Evolutionary conservation across 73 alveolate species (phyloP), one percentile per base, ranked within the genome.

Genomic region (Symbiodinium natans): DNA sequence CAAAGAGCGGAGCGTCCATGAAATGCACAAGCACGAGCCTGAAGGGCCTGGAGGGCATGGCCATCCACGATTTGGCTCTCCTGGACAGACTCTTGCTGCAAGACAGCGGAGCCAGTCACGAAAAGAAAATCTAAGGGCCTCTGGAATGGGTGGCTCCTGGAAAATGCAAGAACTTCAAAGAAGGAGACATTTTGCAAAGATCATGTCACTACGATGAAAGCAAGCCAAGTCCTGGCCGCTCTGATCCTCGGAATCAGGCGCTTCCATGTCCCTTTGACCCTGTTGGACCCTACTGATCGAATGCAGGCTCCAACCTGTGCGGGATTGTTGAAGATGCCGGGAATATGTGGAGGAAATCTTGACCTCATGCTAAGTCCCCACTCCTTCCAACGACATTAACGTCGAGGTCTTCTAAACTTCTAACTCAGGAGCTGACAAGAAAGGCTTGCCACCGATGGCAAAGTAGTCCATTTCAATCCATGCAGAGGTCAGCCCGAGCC

Each of bases 291-390:
- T n/a, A n/a, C n/a, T n/a, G n/a, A n/a, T n/a, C n/a, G n/a, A 43
- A 43, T 11, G 56, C 56, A 43, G n/a, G 77, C 38, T 33, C 83
- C 6, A 0, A 42, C 84, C 84, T 73, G 84, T 59, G 77, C 33
- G 42, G 43, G 41, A 15, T 82, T 59, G 43, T 83, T 87, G 68
- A 87, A 87, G 41, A 87, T 87, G 8, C 94, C 94, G 2, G 94
- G 94, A 41, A 87, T 87, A 71, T 87, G 94, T 13, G 94, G 94
- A 87, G 94, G 94, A 87, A 87, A 87, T 38, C 94, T 54, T 15
- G 94, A 87, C 94, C 94, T 87, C 41, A 27, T 38, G 27, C 19
- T 33, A 59, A 13, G 38, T 13, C 77, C n/a, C 34, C 63, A 17
- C 63, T 48, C 63, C 63, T 17, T 23, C 63, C 27, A 17, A 1